Conservation (phyloP, 768 basidiomycete species). For the Coprinopsis marcescibilis region DNA sequence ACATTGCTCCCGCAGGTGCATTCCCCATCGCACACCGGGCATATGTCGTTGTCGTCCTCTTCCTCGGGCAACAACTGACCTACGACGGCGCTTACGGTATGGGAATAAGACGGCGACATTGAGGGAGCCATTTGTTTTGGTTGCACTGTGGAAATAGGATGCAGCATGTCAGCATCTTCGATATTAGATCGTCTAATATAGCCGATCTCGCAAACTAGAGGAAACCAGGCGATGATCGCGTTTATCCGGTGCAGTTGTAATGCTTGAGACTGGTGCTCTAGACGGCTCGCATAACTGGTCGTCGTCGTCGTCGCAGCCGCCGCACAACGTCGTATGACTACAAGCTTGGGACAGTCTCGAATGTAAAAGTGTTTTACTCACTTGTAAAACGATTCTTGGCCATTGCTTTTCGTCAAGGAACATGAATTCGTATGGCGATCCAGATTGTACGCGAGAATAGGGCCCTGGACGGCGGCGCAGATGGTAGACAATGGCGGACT, state of each 20-base stretch:
- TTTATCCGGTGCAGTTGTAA: too few relatives aligned
- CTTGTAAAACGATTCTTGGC: conserved; percentile 33
- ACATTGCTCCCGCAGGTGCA: conserved; percentile 66
- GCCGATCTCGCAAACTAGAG: neutral
- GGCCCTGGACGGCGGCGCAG: conserved; percentile 1
- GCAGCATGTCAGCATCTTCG: conserved; percentile 4
- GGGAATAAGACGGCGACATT: conserved; percentile 66
- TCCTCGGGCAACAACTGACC: conserved; percentile 38
- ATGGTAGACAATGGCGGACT: conserved; percentile 11
- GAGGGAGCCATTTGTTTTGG: conserved; percentile 46
- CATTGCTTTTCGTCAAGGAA: conserved; percentile 35
- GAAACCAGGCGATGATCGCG: conserved; percentile 4
- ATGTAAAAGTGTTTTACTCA: conserved; percentile 18
- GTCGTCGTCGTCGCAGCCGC: conserved; percentile 1
- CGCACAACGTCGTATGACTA: neutral
- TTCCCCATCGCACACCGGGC: conserved; percentile 86
- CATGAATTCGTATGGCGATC: conserved; percentile 37
- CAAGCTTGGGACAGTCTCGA: neutral
- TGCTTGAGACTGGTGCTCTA: neutral
- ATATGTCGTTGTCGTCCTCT: conserved; percentile 84
- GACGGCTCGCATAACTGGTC: conserved; percentile 7
- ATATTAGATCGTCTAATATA: neutral
- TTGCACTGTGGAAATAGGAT: conserved; percentile 23
- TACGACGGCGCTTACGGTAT: conserved; percentile 51
- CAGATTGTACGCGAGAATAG: conserved; percentile 28